Base-by-base conservation (phyloP, 352 stramenopile genomes). In the Elongisporangium undulatum region DNA sequence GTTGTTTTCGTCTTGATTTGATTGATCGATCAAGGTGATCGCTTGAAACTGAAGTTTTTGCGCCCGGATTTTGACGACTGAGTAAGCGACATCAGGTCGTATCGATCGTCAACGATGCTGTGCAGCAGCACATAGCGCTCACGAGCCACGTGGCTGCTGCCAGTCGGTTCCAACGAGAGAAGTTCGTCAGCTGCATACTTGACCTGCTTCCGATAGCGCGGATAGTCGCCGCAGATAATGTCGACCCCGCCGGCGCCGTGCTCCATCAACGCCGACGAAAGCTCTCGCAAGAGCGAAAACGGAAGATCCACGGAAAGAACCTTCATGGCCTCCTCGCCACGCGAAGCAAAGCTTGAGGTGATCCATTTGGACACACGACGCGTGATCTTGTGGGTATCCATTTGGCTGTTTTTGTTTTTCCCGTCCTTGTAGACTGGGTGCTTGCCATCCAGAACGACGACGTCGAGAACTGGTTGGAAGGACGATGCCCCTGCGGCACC, bases 331-430 rank as follows among this genome's bases (percentile, higher is more conserved):
- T 95, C 82, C 8, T 92, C 81, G 16, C 81, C 82, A 4, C 74
- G 71, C 13, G 73, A 85, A 7, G 82, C 82, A 22, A 95, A 92
- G 45, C 82, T 93, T 21, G 84, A 83, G 2, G 73, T 88, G 57
- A 94, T 89, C 86, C 86, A 95, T 59, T 95, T 95, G 29, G 79
- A 91, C 24, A 93, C 86, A n/a, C 84, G 82, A 3, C 86, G 86
- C 39, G 79, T 81, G 50, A 92, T 79, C 62, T 92, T 90, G 39
- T 91, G 77, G n/a, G 62, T 85, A 59, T 95, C 86, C 55, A 79
- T 60, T 51, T 77, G 74, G 34, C 78, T 77, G 58, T 81, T 72
- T 58, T 83, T 83, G 64, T 91, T 82, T 23, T 81, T 81, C 49
- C 80, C 68, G 19, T 87, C 81, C 58, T 92, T 84, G 34, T 75